Conservation (phyloP, 805 yeast species). For the Tetrapisispora arboricola region DNA sequence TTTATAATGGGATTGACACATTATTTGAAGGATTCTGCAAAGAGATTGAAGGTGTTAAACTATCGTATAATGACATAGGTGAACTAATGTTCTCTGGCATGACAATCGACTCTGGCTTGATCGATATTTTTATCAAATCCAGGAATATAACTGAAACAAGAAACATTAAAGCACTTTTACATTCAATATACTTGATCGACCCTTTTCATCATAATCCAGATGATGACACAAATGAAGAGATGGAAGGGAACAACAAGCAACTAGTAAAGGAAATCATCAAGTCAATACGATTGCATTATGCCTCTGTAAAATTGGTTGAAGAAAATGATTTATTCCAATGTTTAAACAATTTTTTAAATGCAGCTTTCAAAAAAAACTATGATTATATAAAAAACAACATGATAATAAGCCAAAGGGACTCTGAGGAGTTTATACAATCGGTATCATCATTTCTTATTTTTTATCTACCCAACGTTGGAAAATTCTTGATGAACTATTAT, state of each 20-base stretch:
- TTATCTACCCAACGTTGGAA: background rate
- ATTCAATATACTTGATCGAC: background rate
- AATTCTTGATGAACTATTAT: conserved; percentile 1
- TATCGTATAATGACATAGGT: background rate
- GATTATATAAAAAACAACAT: background rate
- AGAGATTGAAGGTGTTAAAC: background rate
- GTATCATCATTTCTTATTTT: background rate
- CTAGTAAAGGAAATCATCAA: background rate
- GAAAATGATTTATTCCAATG: background rate
- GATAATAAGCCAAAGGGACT: background rate
- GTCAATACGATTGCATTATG: background rate
- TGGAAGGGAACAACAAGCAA: background rate
- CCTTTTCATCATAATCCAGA: background rate
- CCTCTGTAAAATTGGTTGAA: background rate
- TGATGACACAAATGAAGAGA: background rate
- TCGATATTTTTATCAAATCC: background rate
- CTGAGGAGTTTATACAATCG: background rate
- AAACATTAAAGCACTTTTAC: background rate
- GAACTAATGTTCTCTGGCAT: background rate
- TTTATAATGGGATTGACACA: background rate
- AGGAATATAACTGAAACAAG: background rate
- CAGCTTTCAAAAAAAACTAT: background rate
- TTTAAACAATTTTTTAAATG: background rate
- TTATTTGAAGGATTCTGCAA: background rate
- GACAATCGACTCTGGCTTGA: background rate